phyloP scores from a whole-genome alignment of 768 basidiomycete genomes.

The Russula dissimulans region DNA sequence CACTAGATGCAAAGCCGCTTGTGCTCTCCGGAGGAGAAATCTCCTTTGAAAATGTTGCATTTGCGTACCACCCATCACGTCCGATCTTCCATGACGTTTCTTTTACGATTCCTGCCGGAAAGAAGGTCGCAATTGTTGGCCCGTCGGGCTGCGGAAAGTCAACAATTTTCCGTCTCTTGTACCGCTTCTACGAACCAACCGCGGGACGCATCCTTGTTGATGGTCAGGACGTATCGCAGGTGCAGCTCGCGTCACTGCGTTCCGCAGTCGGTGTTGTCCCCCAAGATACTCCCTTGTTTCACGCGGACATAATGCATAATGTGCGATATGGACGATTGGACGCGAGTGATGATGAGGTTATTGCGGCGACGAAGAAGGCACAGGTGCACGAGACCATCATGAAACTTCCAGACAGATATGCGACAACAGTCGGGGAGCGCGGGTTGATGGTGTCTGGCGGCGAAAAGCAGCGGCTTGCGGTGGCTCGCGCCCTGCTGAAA shows the following conservation, averaged over 20 bases:
- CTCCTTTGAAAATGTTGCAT: conserved; percentile 84
- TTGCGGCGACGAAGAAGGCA: conserved; percentile 73
- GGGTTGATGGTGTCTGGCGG: conserved; percentile 98
- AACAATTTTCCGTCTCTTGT: conserved; percentile 88
- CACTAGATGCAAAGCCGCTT: conserved; percentile 57
- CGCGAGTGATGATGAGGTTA: conserved; percentile 85
- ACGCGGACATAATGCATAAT: conserved; percentile 92
- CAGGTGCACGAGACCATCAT: conserved; percentile 77
- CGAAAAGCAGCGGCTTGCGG: conserved; percentile 94
- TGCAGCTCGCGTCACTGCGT: conserved; percentile 67
- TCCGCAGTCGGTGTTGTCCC: conserved; percentile 85
- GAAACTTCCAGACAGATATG: conserved; percentile 77
- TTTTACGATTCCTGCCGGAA: conserved; percentile 90
- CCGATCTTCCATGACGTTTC: conserved; percentile 84
- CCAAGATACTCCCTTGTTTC: conserved; percentile 96
- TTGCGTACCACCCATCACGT: conserved; percentile 85
- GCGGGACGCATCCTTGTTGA: conserved; percentile 80
- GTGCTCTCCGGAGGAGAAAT: conserved; percentile 75
- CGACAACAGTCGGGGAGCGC: conserved; percentile 89
- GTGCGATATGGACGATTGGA: conserved; percentile 84
- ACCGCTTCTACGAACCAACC: conserved; percentile 85
- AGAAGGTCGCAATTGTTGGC: conserved; percentile 95
- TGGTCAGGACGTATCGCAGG: conserved; percentile 70
- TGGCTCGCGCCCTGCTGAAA: conserved; percentile 86
- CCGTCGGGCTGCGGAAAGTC: conserved; percentile 97